Evolutionary conservation across 2,329 filamentous ascomycete species (phyloP).

Genomic region (Xylaria sp.): DNA sequence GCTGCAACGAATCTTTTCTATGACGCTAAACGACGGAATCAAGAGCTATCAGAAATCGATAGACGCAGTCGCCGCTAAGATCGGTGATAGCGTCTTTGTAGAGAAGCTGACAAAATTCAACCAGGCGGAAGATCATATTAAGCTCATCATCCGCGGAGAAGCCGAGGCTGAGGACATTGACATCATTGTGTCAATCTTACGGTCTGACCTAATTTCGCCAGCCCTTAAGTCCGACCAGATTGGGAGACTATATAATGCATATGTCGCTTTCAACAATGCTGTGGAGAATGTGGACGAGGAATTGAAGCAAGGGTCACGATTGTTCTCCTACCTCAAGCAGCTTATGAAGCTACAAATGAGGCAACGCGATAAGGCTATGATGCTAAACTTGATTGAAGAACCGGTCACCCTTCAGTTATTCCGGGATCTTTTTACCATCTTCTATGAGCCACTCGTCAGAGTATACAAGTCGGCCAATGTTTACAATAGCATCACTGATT

Average conservation of each 20-base stretch:
- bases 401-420: constrained; percentile 96
- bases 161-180: constrained; percentile 78
- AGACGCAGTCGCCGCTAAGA: constrained; percentile 75
- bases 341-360: constrained; percentile 89
- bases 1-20: constrained; percentile 91
- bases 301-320: constrained; percentile 84
- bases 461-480: constrained; percentile 99
- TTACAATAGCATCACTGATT: constrained; percentile 96
- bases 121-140: constrained; percentile 75
- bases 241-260: constrained; percentile 87
- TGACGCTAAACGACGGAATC: constrained; percentile 91
- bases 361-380: constrained; percentile 95
- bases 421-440: constrained; percentile 95
- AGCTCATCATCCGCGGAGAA: constrained; percentile 75
- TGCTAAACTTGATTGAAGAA: constrained; percentile 94
- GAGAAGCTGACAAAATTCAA: constrained; percentile 83
- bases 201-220: constrained; percentile 77
- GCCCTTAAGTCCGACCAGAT: constrained; percentile 76
- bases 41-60: constrained; percentile 85
- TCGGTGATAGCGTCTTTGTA: constrained; percentile 80
- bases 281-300: constrained; percentile 91
- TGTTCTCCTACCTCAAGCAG: constrained; percentile 95
- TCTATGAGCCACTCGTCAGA: constrained; percentile 95
- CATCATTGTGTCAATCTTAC: constrained; percentile 81
- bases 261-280: constrained; percentile 93